Evolutionary conservation across 2,329 filamentous ascomycete species (phyloP).

Genomic region (Microdochium trichocladiopsis): DNA sequence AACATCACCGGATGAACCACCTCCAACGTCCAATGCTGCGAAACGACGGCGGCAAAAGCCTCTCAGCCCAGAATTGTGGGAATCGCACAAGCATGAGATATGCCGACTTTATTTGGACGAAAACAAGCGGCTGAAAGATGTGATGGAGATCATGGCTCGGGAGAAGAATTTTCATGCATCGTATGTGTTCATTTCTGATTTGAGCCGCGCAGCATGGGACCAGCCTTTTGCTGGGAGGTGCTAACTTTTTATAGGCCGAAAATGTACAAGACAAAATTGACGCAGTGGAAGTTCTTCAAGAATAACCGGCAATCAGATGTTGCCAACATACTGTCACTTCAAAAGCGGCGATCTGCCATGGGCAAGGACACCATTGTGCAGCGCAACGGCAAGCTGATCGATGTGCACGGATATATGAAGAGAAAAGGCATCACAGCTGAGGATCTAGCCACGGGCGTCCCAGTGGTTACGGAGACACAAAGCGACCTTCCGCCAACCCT

Average conservation of each 20-base stretch:
- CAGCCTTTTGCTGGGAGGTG: not conserved
- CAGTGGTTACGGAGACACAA: not conserved
- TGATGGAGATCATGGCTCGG: constrained; percentile 18
- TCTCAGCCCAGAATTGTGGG: constrained; percentile 14
- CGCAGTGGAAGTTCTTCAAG: constrained; percentile 22
- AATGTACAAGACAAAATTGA: constrained; percentile 23
- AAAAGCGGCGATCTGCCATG: constrained; percentile 15
- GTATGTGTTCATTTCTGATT: constrained; percentile 11
- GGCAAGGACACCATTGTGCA: constrained; percentile 18
- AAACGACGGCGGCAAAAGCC: constrained; percentile 9
- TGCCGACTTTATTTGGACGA: constrained; percentile 17
- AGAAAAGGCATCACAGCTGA: constrained; percentile 16
- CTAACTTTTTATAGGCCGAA: constrained; percentile 12
- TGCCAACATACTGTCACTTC: constrained; percentile 16
- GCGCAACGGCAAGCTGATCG: constrained; percentile 17
- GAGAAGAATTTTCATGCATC: constrained; percentile 16
- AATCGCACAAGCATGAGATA: constrained; percentile 16
- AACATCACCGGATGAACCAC: not conserved
- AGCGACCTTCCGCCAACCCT: constrained; percentile 15
- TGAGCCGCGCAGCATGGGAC: too few relatives aligned
- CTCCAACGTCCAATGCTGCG: not conserved
- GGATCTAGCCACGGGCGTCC: constrained; percentile 13
- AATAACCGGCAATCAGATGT: constrained; percentile 20
- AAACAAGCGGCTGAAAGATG: constrained; percentile 19
- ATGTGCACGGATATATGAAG: constrained; percentile 17